Evolutionary conservation across 139 green algal genomes (phyloP), one percentile per base, ranked within the genome.

Genomic region (Coelastrella sp.): DNA sequence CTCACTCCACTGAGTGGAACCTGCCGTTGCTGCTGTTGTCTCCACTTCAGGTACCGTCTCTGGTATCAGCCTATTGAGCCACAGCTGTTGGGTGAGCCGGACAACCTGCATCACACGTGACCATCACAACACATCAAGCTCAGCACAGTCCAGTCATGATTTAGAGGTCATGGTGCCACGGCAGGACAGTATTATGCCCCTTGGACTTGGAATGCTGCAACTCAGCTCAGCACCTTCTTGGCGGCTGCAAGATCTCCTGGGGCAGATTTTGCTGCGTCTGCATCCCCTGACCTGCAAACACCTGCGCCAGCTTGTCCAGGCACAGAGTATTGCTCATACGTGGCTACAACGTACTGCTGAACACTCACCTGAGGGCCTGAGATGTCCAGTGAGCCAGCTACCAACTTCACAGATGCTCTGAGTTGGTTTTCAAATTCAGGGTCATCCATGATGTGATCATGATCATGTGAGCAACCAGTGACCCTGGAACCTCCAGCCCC

Each of bases 41-140:
- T 81, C 74, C 19, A 27, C 68, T 25, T 76, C 68, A 27, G 68
- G 68, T 49, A 76, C 68, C 10, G 68, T 24, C 6, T 19, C 68
- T 76, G 68, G 68, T 27, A 78, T 17, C 58, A 87, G 63, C 63
- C 66, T 66, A 27, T 78, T 87, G 6, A 87, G 15, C 25, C 49
- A 58, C 82, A 87, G 27, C 27, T 87, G 60, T 22, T 87, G 82
- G 15, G 61, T 87, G 3, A 87, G 27, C 14, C 72, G 82, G 61
- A 87, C 35, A 35, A 83, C 49, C 78, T 83, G 35, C 78, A 83
- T 11, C 74, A 57, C 70, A 72, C 35, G 35, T 22, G 63, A 72
- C 63, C 12, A 72, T 14, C 63, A 72, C 15, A 72, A 17, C 12
- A 72, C 12, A 14, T 22, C 63, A 72, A 14, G 63, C 12, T 17